phyloP scores from a whole-genome alignment of 2,329 filamentous ascomycete species.

The Hortaea werneckii region DNA sequence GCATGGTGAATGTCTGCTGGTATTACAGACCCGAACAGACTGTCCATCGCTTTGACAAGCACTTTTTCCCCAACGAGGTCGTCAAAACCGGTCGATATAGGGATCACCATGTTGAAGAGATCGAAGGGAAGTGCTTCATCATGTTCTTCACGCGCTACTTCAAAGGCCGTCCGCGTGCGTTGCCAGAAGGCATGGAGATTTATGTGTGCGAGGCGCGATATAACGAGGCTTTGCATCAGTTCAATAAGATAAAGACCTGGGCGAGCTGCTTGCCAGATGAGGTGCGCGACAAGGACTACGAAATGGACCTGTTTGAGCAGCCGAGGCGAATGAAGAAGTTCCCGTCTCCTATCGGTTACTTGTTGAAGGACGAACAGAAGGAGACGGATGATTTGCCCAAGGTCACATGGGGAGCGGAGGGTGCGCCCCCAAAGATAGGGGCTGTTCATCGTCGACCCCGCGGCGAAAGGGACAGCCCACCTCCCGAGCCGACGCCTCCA shows the following conservation, averaged over 20 bases:
- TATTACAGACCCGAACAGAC: conserved; percentile 98
- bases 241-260: conserved; percentile 99
- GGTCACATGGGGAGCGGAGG: conserved; percentile 82
- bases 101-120: conserved; percentile 85
- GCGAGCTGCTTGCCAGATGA: conserved; percentile 92
- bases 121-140: conserved; percentile 91
- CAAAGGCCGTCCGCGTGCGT: conserved; percentile 76
- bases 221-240: conserved; percentile 82
- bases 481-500: conserved; percentile 65
- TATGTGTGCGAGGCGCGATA: conserved; percentile 96
- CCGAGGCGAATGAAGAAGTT: conserved; percentile 75
- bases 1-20: conserved; percentile 98
- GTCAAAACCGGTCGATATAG: conserved; percentile 95
- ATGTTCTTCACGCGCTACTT: conserved; percentile 96
- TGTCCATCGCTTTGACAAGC: conserved; percentile 87
- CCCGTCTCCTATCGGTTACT: conserved; percentile 86
- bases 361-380: conserved; percentile 78
- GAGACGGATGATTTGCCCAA: conserved; percentile 82
- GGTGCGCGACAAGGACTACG: conserved; percentile 87
- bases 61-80: conserved; percentile 91
- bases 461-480: conserved; percentile 79
- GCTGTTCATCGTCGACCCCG: conserved; percentile 85
- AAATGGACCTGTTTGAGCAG: conserved; percentile 83
- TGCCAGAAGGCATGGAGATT: conserved; percentile 73
- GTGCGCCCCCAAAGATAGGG: conserved; percentile 88